phyloP scores from a whole-genome alignment of 2,329 filamentous ascomycete genomes.

The Ascochyta clinopodiicola region DNA sequence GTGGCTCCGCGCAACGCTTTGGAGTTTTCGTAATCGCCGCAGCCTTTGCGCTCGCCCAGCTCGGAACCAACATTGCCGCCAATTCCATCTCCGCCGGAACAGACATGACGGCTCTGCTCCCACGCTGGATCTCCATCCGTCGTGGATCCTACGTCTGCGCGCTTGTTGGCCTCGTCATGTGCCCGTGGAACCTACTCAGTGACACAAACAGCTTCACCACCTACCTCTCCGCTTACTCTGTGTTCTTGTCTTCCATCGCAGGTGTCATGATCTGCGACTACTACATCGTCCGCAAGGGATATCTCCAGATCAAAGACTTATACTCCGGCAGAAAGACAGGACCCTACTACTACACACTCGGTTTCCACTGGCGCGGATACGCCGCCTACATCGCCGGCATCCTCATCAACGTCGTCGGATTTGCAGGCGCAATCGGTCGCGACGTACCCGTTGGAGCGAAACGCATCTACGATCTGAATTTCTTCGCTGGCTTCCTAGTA shows the following conservation, averaged over 20 bases:
- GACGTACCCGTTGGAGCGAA: constrained; percentile 77
- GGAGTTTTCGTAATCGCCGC: constrained; percentile 63
- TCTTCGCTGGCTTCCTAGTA: constrained; percentile 83
- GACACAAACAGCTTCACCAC: constrained; percentile 84
- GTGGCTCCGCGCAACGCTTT: constrained; percentile 51
- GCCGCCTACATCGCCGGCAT: constrained; percentile 83
- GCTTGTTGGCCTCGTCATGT: constrained; percentile 79
- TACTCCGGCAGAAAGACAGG: constrained; percentile 73
- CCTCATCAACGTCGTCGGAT: constrained; percentile 88
- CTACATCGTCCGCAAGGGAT: constrained; percentile 83
- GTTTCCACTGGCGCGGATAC: constrained; percentile 85
- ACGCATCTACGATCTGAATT: constrained; percentile 91
- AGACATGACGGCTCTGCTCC: constrained; percentile 80
- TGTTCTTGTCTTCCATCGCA: constrained; percentile 91
- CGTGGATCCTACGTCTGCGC: constrained; percentile 89
- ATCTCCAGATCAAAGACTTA: constrained; percentile 77
- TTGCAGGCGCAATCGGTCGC: constrained; percentile 78
- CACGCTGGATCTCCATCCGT: constrained; percentile 82
- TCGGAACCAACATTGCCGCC: constrained; percentile 86
- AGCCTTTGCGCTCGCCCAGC: constrained; percentile 70
- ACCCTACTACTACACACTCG: constrained; percentile 76
- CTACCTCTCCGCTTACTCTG: constrained; percentile 88
- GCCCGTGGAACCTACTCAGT: constrained; percentile 80
- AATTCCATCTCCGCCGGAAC: constrained; percentile 86
- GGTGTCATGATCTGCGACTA: constrained; percentile 92